Conservation (phyloP, 1,284 basidiomycete genomes). For the Salmacisia buchloeana region DNA sequence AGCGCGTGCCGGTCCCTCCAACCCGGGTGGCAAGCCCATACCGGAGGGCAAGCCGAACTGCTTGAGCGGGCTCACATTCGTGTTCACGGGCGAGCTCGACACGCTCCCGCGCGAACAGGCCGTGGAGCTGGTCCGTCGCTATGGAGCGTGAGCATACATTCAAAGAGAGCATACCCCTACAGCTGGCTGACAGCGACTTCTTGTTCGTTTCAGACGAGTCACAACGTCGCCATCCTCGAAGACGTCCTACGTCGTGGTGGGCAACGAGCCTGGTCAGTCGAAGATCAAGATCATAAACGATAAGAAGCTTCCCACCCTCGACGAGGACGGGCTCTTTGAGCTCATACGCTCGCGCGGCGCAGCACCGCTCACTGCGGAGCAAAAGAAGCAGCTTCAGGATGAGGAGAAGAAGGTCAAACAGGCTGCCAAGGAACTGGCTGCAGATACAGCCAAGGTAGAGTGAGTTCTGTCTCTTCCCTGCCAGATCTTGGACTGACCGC, state of each 20-base stretch:
- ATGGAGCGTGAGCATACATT: slow-evolving; percentile 58
- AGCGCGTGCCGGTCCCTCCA: slow-evolving; percentile 59
- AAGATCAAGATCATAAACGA: slow-evolving; percentile 82
- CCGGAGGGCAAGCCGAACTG: slow-evolving; percentile 74
- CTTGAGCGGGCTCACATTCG: slow-evolving; percentile 79
- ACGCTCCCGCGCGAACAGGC: slow-evolving; percentile 85
- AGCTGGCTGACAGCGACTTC: neutral
- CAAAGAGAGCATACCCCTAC: neutral
- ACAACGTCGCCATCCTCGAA: slow-evolving; percentile 80
- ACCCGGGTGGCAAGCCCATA: slow-evolving; percentile 74
- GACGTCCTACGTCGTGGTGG: slow-evolving; percentile 84
- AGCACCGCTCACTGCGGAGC: slow-evolving; percentile 66
- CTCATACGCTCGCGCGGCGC: slow-evolving; percentile 53
- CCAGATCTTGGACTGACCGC: no score
- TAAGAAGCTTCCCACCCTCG: slow-evolving; percentile 64
- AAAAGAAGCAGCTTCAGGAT: slow-evolving; percentile 72
- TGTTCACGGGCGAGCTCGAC: slow-evolving; percentile 81
- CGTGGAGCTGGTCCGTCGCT: slow-evolving; percentile 80
- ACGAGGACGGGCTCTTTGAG: slow-evolving; percentile 80
- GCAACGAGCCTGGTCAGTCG: slow-evolving; percentile 76
- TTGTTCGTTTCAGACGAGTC: slow-evolving; percentile 53
- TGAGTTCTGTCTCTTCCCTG: neutral
- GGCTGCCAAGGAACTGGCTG: slow-evolving; percentile 36
- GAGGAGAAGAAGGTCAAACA: slow-evolving; percentile 60
- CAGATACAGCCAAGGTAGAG: neutral